Base-by-base conservation (phyloP, 2,329 filamentous ascomycete genomes). In the Calcarisporium arbuscula region DNA sequence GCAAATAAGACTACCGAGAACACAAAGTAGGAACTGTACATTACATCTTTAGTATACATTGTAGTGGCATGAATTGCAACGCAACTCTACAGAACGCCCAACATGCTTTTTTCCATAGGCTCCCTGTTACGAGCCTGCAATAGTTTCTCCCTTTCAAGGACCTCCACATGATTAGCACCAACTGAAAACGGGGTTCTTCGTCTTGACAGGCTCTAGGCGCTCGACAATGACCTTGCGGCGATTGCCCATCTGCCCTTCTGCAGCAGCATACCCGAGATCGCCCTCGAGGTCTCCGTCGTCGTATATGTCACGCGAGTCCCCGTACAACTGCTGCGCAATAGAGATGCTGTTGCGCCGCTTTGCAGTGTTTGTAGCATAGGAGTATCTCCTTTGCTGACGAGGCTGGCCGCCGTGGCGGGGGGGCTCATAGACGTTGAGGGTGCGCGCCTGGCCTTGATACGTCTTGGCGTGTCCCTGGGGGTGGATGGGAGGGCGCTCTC, bases 141-240 rank as follows among this genome's bases (percentile, higher is more conserved):
- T n/a, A n/a, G n/a, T n/a, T n/a, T n/a, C n/a, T n/a, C n/a, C n/a
- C n/a, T n/a, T n/a, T n/a, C n/a, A n/a, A n/a, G n/a, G n/a, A n/a
- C n/a, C n/a, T n/a, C n/a, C n/a, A n/a, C 29, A 34, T 21, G 28
- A 18, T 66, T 66, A 96, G 68, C 92, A 98, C 85, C 92, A 98
- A 28, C 85, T 95, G 61, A 98, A 98, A 20, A 98, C 88, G 3
- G 92, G 92, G 55, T 94, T 94, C 57, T 83, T 84, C 54, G 81
- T 86, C 71, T 96, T 96, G 42, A 98, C 92, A 40, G 90, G 85
- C 68, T 98, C 92, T 39, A 98, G 65, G 43, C 92, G 73, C 68
- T 98, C 92, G 30, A 98, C 89, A 67, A 98, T 96, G 30, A 98
- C 92, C 61, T 92, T 94, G 50, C 89, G 77, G 56, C 84, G 80